Evolutionary conservation across 2,329 filamentous ascomycete genomes (phyloP), one percentile per base, ranked within the genome.

Genomic region (Pyricularia sp.): DNA sequence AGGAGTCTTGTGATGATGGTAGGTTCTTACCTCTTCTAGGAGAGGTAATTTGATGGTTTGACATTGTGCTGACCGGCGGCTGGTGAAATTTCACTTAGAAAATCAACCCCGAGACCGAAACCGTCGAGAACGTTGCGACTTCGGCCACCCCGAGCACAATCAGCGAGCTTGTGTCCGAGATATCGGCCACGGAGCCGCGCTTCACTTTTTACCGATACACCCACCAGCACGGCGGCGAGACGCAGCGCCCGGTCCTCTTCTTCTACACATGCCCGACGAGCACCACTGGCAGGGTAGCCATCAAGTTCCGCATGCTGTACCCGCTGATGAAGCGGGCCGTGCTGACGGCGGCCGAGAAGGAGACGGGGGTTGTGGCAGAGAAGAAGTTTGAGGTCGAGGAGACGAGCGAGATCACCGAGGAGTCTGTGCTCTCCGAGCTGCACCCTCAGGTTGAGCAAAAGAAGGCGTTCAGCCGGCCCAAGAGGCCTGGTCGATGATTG

Each of bases 291-390:
- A 92, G 89, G 79, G 65, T 25, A 26, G 82, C 86, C 68, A 91
- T 95, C 81, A 94, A 92, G 81, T 90, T 91, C 79, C 85, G 92
- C 72, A 96, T 96, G 92, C 79, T 95, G 75, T 95, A 95, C 77
- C 91, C 92, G 42, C 81, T 89, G 30, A 89, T 89, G 81, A 89
- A 89, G 79, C 82, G 86, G 12, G 85, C 87, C 28, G 90, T 92
- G 3, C 81, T 93, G 33, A 79, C 82, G n/a, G 77, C 89, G 42
- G 92, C 91, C 23, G 86, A 89, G 74, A 80, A 79, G 50, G 86
- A 92, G 72, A 89, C 87, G 1, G 89, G 88, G 0, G 75, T 94
- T 67, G 83, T 81, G 69, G 81, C 92, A 4, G 88, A 87, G 69
- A 93, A 92, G 85, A 90, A 85, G 76, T 88, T 91, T 70, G 88